phyloP scores from a whole-genome alignment of 2,329 filamentous ascomycete genomes.

The Cercospora brassicicola region DNA sequence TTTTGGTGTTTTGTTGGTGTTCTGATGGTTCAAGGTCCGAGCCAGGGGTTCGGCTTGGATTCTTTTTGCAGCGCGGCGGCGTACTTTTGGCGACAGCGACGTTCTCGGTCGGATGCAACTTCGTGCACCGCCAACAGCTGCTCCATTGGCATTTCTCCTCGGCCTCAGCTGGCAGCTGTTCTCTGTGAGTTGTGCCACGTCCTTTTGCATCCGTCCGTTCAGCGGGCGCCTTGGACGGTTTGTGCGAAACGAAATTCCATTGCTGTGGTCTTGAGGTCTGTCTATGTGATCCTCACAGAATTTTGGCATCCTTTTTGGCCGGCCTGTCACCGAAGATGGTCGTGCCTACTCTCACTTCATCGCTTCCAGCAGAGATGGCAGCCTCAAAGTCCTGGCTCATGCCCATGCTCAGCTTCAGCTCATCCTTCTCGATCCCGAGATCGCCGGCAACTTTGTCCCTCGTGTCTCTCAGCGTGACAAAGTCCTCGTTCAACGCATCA shows the following conservation, averaged over 20 bases:
- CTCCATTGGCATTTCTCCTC: background rate
- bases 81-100: background rate
- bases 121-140: background rate
- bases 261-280: background rate
- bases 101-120: background rate
- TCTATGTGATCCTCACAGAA: slow-evolving; percentile 40
- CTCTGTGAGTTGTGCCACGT: background rate
- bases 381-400: slow-evolving; percentile 97
- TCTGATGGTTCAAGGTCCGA: background rate
- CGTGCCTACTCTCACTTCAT: slow-evolving; percentile 87
- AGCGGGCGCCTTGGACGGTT: background rate
- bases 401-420: slow-evolving; percentile 90
- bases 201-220: background rate
- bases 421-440: slow-evolving; percentile 55
- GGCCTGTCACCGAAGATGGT: slow-evolving; percentile 89
- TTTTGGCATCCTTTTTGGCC: slow-evolving; percentile 73
- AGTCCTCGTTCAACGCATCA: slow-evolving; percentile 90
- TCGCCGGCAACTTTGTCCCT: slow-evolving; percentile 68
- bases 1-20: background rate
- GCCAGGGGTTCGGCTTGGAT: background rate
- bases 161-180: background rate
- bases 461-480: slow-evolving; percentile 66
- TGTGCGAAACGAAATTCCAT: background rate
- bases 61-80: background rate
- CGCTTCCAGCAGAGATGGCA: slow-evolving; percentile 78